Conservation (phyloP, 495 filamentous ascomycete species). For the Penicillium steckii region DNA sequence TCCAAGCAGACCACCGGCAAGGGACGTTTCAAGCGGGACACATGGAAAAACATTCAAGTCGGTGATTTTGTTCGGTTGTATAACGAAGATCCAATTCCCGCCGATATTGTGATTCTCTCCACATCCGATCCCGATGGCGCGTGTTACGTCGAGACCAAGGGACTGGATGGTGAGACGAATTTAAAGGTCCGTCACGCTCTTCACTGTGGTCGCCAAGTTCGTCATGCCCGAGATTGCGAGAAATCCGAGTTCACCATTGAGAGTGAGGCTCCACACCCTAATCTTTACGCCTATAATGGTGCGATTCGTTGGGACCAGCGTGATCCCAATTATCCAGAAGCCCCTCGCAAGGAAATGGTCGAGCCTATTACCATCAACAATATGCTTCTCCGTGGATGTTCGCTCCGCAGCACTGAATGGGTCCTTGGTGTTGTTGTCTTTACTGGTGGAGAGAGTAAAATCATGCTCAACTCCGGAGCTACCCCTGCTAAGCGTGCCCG, state of each 20-base stretch:
- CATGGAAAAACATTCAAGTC: slow-evolving; percentile 94
- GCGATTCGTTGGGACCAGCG: slow-evolving; percentile 84
- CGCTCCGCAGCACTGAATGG: slow-evolving; percentile 95
- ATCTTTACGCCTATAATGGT: slow-evolving; percentile 90
- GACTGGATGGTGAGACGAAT: slow-evolving; percentile 97
- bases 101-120: slow-evolving; percentile 92
- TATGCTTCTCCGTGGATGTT: slow-evolving; percentile 87
- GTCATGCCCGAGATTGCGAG: slow-evolving; percentile 91
- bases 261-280: slow-evolving; percentile 87
- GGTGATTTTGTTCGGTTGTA: slow-evolving; percentile 97
- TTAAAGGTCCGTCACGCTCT: slow-evolving; percentile 92
- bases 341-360: slow-evolving; percentile 69
- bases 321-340: slow-evolving; percentile 58
- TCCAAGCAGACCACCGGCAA: slow-evolving; percentile 56
- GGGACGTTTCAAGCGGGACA: slow-evolving; percentile 84
- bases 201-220: slow-evolving; percentile 77
- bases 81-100: slow-evolving; percentile 93
- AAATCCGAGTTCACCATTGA: slow-evolving; percentile 82
- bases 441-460: slow-evolving; percentile 96
- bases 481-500: slow-evolving; percentile 94
- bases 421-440: slow-evolving; percentile 92
- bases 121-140: slow-evolving; percentile 93
- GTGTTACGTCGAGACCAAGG: slow-evolving; percentile 98
- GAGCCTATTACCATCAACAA: slow-evolving; percentile 96
- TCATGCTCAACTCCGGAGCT: slow-evolving; percentile 97